phyloP scores from a whole-genome alignment of 805 yeast species.

The Metschnikowia vanudenii region DNA sequence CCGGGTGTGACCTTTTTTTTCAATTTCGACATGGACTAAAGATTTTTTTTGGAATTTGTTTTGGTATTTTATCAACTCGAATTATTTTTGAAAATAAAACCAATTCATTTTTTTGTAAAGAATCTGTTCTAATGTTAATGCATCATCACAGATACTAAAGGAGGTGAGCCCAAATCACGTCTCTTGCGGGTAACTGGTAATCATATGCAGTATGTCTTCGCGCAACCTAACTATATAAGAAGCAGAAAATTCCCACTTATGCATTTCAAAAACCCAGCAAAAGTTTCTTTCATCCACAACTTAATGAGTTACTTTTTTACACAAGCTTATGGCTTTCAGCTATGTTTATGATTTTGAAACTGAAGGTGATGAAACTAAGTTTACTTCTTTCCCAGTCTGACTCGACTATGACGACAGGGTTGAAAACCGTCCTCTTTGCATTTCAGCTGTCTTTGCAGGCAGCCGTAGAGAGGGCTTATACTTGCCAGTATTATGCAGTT shows the following conservation, averaged over 20 bases:
- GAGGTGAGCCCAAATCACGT: background rate
- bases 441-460: conserved; percentile 40
- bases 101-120: no score
- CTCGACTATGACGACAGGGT: conserved; percentile 93
- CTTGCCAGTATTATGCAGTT: conserved; percentile 81
- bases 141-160: no score
- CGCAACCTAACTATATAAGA: conserved; percentile 12
- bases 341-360: conserved; percentile 8
- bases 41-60: background rate
- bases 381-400: conserved; percentile 89
- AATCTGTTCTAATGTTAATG: no score
- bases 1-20: conserved; percentile 67
- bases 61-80: no score
- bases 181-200: conserved; percentile 14
- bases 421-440: conserved; percentile 46
- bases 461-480: conserved; percentile 57
- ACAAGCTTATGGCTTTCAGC: conserved; percentile 25
- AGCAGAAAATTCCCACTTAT: conserved; percentile 2
- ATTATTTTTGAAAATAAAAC: no score
- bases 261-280: background rate
- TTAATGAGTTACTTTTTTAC: conserved; percentile 18
- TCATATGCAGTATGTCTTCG: conserved; percentile 14
- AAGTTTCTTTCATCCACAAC: background rate
- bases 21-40: no score
- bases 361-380: conserved; percentile 51